Percentiles rank a stretch among this genome's conserved stretches.
Conservation (phyloP, 1,139 yeast species). For the Taphrina populina region DNA sequence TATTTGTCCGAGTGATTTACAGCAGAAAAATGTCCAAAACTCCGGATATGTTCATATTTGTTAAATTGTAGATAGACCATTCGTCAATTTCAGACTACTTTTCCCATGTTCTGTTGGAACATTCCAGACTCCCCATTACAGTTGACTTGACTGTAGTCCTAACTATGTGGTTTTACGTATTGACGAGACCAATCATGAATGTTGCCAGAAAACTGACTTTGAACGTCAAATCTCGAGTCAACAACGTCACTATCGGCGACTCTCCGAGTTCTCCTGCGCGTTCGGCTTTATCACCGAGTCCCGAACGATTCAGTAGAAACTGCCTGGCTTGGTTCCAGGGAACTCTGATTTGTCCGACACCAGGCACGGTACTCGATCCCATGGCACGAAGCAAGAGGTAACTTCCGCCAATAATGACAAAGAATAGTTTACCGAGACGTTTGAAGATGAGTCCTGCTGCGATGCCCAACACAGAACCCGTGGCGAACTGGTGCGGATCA, state of each 20-base stretch:
- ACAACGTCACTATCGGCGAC: slow-evolving; percentile 21
- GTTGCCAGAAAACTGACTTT: slow-evolving; percentile 28
- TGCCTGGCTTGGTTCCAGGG: slow-evolving; percentile 29
- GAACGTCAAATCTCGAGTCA: slow-evolving; percentile 27
- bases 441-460: slow-evolving; percentile 24
- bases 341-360: slow-evolving; percentile 9
- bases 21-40: too few relatives aligned
- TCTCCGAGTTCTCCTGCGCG: neutral
- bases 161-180: too few relatives aligned
- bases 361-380: slow-evolving; percentile 20
- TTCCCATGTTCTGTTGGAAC: too few relatives aligned
- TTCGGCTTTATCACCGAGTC: neutral
- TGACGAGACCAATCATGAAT: slow-evolving; percentile 27
- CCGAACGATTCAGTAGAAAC: slow-evolving; percentile 20
- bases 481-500: slow-evolving; percentile 31
- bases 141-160: too few relatives aligned
- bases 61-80: too few relatives aligned
- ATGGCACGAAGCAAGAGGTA: slow-evolving; percentile 21
- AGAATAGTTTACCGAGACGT: slow-evolving; percentile 30
- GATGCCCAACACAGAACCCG: slow-evolving; percentile 29
- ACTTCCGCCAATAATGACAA: slow-evolving; percentile 19
- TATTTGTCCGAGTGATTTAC: too few relatives aligned
- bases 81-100: too few relatives aligned
- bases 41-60: too few relatives aligned
- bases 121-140: too few relatives aligned